phyloP scores from a whole-genome alignment of 129 eudicot genomes.

The carrot (Daucus carota) region DNA sequence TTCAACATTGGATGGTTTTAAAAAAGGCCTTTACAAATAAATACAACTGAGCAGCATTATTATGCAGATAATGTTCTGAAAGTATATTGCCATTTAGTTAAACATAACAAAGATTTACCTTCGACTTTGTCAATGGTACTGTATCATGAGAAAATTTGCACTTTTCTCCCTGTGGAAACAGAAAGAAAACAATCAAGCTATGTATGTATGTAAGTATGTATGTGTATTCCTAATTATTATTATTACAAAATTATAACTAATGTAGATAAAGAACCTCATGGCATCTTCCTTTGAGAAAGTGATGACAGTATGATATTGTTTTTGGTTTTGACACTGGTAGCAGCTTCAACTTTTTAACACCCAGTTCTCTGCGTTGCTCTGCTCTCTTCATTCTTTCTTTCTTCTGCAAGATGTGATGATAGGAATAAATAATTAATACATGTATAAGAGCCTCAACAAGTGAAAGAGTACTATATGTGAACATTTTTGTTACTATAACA shows the following conservation, averaged over 20 bases:
- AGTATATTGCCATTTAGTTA: neutral
- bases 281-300: conserved; percentile 78
- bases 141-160: conserved; percentile 91
- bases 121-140: conserved; percentile 75
- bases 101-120: conserved; percentile 25
- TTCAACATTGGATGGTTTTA: neutral
- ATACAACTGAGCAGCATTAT: neutral
- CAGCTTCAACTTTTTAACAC: conserved; percentile 56
- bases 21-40: neutral
- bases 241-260: neutral
- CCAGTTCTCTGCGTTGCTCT: conserved; percentile 47
- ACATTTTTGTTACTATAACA: neutral
- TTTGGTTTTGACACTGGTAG: conserved; percentile 55
- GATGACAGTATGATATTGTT: conserved; percentile 50
- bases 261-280: conserved; percentile 46
- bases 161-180: conserved; percentile 63
- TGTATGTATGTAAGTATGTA: conserved; percentile 2
- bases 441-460: neutral
- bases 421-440: neutral
- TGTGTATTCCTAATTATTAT: neutral
- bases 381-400: conserved; percentile 58
- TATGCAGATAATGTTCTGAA: neutral
- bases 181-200: neutral
- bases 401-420: conserved; percentile 31
- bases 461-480: neutral